phyloP scores from a whole-genome alignment of 768 basidiomycete genomes.

The Clavaria fumosa region DNA sequence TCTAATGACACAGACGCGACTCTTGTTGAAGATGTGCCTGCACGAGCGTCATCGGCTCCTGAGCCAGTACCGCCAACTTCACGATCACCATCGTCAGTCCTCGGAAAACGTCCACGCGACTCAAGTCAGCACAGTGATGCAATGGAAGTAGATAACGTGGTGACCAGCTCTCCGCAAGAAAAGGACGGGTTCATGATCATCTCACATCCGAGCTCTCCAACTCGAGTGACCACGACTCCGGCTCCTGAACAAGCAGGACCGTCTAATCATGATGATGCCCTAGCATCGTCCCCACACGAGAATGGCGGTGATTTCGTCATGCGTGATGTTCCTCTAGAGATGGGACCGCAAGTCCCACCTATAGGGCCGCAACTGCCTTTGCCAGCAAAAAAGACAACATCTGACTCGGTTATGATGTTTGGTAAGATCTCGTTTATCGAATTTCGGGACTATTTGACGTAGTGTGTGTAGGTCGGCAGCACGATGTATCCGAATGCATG shows the following conservation, averaged over 20 bases:
- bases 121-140: slow-evolving; percentile 22
- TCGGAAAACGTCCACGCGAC: slow-evolving; percentile 56
- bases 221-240: slow-evolving; percentile 16
- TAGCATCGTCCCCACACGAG: slow-evolving; percentile 11
- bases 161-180: slow-evolving; percentile 22
- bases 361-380: slow-evolving; percentile 42
- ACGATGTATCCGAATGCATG: slow-evolving; percentile 98
- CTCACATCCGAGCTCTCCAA: slow-evolving; percentile 17
- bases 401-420: slow-evolving; percentile 82
- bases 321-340: slow-evolving; percentile 6
- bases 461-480: slow-evolving; percentile 59
- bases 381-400: slow-evolving; percentile 33
- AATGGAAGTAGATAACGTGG: slow-evolving; percentile 46
- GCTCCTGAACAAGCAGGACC: slow-evolving; percentile 9
- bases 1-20: slow-evolving; percentile 85
- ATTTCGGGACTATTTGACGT: slow-evolving; percentile 4
- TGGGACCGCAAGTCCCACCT: slow-evolving; percentile 2
- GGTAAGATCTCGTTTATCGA: slow-evolving; percentile 29
- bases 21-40: slow-evolving; percentile 59
- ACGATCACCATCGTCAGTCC: slow-evolving; percentile 34
- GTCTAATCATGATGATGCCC: slow-evolving; percentile 11
- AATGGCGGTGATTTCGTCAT: slow-evolving; percentile 24
- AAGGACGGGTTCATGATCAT: slow-evolving; percentile 22
- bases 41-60: slow-evolving; percentile 17
- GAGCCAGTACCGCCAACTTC: slow-evolving; percentile 18